Base-by-base conservation (phyloP, 306 rosid genomes). In the Calophaca sinica region DNA sequence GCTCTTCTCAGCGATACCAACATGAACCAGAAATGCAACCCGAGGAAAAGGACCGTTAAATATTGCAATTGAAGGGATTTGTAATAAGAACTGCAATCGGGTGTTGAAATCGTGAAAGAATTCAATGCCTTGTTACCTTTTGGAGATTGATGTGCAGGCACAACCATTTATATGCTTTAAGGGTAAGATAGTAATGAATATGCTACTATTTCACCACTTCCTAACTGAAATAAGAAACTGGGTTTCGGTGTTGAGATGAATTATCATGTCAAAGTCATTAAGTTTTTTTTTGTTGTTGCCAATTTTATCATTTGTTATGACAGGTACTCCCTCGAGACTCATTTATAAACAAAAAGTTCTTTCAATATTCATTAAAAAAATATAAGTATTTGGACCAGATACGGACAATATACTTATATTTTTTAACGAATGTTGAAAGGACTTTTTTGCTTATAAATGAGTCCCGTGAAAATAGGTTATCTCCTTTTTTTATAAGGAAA, bases 1-100 rank as follows among this genome's bases (percentile, higher is more conserved):
- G 87, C 52, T 15, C 20, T 5, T 89, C 97, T 9, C 80, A 65
- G 51, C 75, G 79, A 57, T 67, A 48, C 12, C 70, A 77, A 52
- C 76, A 76, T 6, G 60, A 44, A 75, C 36, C 32, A 20, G 28
- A 53, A 10, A 6, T 9, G 29, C n/a, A 58, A 67, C 31, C 57
- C 14, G 69, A 6, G 5, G 49, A 60, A 28, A 3, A 5, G 4
- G 13, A 60, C 58, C 70, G 53, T 44, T 62, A 62, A 39, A 42
- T 42, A 33, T 42, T 42, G 48, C 9, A 50, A 5, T 50, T 50
- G 54, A 13, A 50, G 20, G 54, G 26, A 50, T 50, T 20, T n/a
- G 26, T 50, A 12, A 14, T 20, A 20, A 20, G 26, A 20, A 20
- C 26, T 20, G 26, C 26, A 20, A 0, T 20, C 26, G 26, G 26